Base-by-base conservation (phyloP, 495 filamentous ascomycete genomes). In the Parathielavia hyrcaniae region DNA sequence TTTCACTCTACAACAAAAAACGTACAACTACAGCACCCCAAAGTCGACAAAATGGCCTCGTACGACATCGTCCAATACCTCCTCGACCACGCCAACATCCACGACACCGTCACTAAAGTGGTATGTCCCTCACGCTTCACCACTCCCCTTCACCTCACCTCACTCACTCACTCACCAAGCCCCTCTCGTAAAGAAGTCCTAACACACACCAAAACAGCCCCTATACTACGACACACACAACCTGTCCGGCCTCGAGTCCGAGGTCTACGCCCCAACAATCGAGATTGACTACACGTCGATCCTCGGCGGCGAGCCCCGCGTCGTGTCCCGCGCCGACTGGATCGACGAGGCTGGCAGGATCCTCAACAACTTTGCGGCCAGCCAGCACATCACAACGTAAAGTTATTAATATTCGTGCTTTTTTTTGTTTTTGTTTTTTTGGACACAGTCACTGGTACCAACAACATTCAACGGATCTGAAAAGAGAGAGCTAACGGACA, bases 61-160 rank as follows among this genome's bases (percentile, higher is more conserved):
- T 71, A 71, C 57, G 59, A 58, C 36, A 61, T 61, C 26, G 30
- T 64, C 32, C 57, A 62, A 5, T 70, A 66, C 61, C 61, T 70
- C 16, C 61, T 72, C 17, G 68, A 72, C 59, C 53, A 62, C 39
- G 64, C 70, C 41, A 71, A 72, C 52, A 62, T 72, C 45, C 66
- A 72, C 47, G 68, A 70, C 52, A 64, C 61, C 4, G 44, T 69
- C 17, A 36, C 23, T 17, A 61, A 60, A 20, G 58, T 69, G 22
- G 66, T 69, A 54, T 32, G 61, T 55, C 5, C 17, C 44, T 8
- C 6, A 22, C 26, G 5, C 16, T 17, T 35, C 51, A 39, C 41
- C 23, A 17, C 2, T 16, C 35, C 34, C 22, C 34, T 44, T 38
- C 50, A 8, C 11, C 35, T 16, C 13, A 11, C 44, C 30, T 45